phyloP scores from a whole-genome alignment of 129 eudicot genomes.

The Arctium lappa region DNA sequence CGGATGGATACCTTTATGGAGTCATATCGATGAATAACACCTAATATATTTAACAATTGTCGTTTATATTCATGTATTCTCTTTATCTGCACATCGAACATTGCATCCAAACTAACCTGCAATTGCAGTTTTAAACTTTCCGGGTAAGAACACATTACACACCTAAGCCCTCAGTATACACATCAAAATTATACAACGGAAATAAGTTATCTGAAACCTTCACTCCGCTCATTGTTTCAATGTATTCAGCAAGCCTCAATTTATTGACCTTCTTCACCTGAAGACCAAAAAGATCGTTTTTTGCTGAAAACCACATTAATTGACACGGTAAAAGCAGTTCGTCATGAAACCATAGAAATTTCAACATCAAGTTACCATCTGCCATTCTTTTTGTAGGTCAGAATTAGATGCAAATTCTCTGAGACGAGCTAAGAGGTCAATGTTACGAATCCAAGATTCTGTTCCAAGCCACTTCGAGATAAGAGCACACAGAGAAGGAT shows the following conservation, averaged over 20 bases:
- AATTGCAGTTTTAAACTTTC: background rate
- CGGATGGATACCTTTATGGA: conserved; percentile 50
- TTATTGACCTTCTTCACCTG: conserved; percentile 57
- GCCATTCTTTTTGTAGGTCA: conserved; percentile 50
- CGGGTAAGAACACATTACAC: background rate
- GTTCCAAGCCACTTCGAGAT: conserved; percentile 59
- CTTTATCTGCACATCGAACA: conserved; percentile 61
- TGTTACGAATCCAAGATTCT: conserved; percentile 51
- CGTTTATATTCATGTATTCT: conserved; percentile 63
- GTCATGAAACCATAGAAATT: background rate
- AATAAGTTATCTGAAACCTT: conserved; percentile 30
- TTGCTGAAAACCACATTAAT: background rate
- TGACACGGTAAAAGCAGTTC: background rate
- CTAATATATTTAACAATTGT: conserved; percentile 47
- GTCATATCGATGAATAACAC: conserved; percentile 59
- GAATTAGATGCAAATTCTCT: conserved; percentile 44
- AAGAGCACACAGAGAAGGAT: conserved; percentile 49
- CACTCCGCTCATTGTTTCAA: conserved; percentile 52
- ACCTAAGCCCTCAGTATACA: background rate
- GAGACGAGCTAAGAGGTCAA: conserved; percentile 44
- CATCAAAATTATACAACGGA: background rate
- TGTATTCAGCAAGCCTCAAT: conserved; percentile 59
- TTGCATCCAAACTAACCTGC: conserved; percentile 65
- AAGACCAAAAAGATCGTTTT: conserved; percentile 7
- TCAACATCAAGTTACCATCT: conserved; percentile 30